Evolutionary conservation across 2,329 filamentous ascomycete genomes (phyloP), one percentile per base, ranked within the genome.

Genomic region (Pseudocercospora fijiensis): DNA sequence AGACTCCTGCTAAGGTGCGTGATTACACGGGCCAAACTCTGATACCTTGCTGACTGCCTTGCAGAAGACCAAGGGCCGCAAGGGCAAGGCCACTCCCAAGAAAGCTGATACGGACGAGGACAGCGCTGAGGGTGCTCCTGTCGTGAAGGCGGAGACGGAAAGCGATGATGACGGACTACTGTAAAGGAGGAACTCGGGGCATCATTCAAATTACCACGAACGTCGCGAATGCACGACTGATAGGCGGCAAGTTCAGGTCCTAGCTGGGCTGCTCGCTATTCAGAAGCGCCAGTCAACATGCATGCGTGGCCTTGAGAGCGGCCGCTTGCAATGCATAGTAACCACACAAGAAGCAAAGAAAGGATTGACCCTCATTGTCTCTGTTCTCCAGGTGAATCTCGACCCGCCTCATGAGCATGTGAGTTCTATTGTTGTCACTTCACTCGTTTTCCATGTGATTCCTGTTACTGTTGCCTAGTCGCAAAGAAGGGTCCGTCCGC

Each of bases 11-110:
- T 24, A 74, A 69, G 61, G 64, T 52, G 5, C 26, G 47, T 60
- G 4, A 13, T 33, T 8, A n/a, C 24, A 13, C 56, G 22, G 6
- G 49, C 24, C 3, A 49, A 5, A 41, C 16, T 41, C n/a, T 10
- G 18, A 27, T 0, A 55, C 28, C 24, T 8, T 18, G 41, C 51
- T 60, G 20, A 60, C 24, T 24, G 24, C 18, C 4, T 18, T 4
- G n/a, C 45, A 72, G 71, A 72, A 72, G 65, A 47, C 55, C n/a
- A 73, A 70, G 65, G 60, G 56, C 41, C 58, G 56, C 26, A 64
- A 64, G 49, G 28, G 47, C 24, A 63, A 64, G 51, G 63, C 51
- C 58, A 67, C 51, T 41, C 26, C 63, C 9, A 69, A 67, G 58
- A 64, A 71, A 47, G 63, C 51, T 5, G 59, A 61, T 37, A 57